These are phyloP conservation scores for Alternaria conjuncta DNA, from an alignment of 2,329 filamentous ascomycete species.

Conservation along the genomic window DNA sequence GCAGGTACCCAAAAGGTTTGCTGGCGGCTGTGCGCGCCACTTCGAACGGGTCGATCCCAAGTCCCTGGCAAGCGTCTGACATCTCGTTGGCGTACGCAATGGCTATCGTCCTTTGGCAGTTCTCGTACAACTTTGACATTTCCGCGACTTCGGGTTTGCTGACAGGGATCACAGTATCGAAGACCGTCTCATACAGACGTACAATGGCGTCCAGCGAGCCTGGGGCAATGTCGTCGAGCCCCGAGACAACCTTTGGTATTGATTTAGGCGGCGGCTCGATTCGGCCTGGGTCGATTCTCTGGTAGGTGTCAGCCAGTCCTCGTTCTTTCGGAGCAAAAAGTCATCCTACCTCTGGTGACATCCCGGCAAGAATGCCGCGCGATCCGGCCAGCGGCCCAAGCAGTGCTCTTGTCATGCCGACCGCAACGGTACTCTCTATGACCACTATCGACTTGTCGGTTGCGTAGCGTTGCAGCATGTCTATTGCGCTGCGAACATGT, in stretches of 20 bases:
- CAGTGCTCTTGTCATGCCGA: conserved; percentile 61
- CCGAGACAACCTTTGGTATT: conserved; percentile 63
- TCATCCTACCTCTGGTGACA: conserved; percentile 57
- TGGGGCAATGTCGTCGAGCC: conserved; percentile 45
- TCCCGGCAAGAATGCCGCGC: conserved; percentile 41
- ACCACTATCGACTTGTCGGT: conserved; percentile 56
- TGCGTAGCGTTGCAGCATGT: conserved; percentile 51
- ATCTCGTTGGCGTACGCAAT: conserved; percentile 65
- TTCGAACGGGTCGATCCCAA: conserved; percentile 59
- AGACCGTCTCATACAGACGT: conserved; percentile 56
- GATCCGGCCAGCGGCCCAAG: conserved; percentile 53
- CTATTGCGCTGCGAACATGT: conserved; percentile 54
- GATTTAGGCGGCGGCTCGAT: conserved; percentile 42
- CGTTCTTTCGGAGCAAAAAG: background rate
- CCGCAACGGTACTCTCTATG: conserved; percentile 59
- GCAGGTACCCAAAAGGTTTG: conserved; percentile 54
- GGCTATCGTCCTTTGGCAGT: conserved; percentile 63
- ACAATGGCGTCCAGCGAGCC: conserved; percentile 54
- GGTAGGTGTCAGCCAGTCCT: background rate
- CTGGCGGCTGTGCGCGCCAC: conserved; percentile 58
- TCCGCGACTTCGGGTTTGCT: conserved; percentile 62
- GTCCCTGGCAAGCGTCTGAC: conserved; percentile 58
- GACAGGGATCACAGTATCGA: conserved; percentile 57
- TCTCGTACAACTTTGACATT: conserved; percentile 66
- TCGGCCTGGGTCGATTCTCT: conserved; percentile 61